Conservation (phyloP, 1,284 basidiomycete genomes). For the Cutaneotrichosporon cyanovorans region DNA sequence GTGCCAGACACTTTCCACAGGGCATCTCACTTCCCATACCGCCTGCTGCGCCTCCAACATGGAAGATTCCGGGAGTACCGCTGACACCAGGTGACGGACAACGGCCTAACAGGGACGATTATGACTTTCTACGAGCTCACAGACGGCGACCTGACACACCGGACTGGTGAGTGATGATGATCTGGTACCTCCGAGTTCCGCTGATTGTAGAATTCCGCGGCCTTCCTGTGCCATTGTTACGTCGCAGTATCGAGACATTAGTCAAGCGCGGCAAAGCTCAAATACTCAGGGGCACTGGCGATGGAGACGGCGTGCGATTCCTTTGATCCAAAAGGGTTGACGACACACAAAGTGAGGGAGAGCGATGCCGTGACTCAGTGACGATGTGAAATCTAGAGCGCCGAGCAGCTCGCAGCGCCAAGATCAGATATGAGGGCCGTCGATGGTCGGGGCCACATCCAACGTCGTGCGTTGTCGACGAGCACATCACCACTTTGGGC, state of each 20-base stretch:
- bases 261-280: conserved; percentile 50
- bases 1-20: no score
- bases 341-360: no score
- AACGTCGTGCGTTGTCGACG: no score
- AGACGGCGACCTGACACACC: conserved; percentile 48
- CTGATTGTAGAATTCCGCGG: conserved; percentile 46
- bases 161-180: conserved; percentile 27
- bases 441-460: no score
- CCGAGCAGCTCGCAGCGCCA: no score
- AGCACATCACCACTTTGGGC: no score
- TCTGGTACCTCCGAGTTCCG: not conserved
- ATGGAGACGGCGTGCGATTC: conserved; percentile 50
- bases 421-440: no score
- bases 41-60: no score
- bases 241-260: conserved; percentile 47
- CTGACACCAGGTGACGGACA: conserved; percentile 45
- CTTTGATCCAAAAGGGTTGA: conserved; percentile 28
- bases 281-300: conserved; percentile 47
- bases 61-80: not conserved
- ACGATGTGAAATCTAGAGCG: no score
- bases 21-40: no score
- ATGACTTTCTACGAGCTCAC: conserved; percentile 53
- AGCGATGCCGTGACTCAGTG: no score
- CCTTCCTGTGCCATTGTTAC: conserved; percentile 45
- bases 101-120: conserved; percentile 50